Evolutionary conservation across 73 alveolate species (phyloP).

Genomic region (Blepharisma japonicum): DNA sequence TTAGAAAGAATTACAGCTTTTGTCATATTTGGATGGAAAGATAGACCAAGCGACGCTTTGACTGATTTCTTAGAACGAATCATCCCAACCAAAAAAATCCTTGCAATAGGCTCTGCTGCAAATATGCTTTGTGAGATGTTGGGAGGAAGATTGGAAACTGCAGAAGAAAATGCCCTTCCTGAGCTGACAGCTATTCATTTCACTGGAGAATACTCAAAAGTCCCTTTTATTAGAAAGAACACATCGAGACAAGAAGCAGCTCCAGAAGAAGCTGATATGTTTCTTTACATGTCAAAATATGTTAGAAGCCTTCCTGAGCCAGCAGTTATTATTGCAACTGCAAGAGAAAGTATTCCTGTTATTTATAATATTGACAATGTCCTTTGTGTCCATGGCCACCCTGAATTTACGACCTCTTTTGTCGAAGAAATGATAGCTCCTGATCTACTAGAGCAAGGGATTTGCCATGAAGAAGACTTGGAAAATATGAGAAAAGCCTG

Average conservation of each 20-base stretch:
- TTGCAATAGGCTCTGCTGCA: constrained; percentile 14
- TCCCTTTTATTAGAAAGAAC: not conserved
- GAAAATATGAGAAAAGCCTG: constrained; percentile 11
- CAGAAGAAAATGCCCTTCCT: not conserved
- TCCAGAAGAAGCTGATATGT: constrained; percentile 1
- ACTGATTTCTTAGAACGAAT: not conserved
- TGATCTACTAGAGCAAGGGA: not conserved
- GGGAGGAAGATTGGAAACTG: not conserved
- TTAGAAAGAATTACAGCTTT: not conserved
- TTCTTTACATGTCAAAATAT: not conserved
- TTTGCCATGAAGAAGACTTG: not conserved
- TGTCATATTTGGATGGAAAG: constrained; percentile 5
- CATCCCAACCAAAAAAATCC: not conserved
- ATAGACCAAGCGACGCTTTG: not conserved
- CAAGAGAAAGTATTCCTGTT: not conserved
- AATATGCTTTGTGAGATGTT: not conserved
- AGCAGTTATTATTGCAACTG: not conserved
- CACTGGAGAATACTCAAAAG: not conserved
- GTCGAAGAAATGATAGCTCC: not conserved
- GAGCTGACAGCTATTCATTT: not conserved
- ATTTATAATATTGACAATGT: not conserved
- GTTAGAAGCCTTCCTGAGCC: not conserved
- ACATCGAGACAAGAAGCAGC: not conserved
- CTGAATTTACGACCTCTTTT: constrained; percentile 10
- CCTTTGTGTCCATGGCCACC: constrained; percentile 19